phyloP scores from a whole-genome alignment of 495 filamentous ascomycete genomes.

The Xylaria cubensis region DNA sequence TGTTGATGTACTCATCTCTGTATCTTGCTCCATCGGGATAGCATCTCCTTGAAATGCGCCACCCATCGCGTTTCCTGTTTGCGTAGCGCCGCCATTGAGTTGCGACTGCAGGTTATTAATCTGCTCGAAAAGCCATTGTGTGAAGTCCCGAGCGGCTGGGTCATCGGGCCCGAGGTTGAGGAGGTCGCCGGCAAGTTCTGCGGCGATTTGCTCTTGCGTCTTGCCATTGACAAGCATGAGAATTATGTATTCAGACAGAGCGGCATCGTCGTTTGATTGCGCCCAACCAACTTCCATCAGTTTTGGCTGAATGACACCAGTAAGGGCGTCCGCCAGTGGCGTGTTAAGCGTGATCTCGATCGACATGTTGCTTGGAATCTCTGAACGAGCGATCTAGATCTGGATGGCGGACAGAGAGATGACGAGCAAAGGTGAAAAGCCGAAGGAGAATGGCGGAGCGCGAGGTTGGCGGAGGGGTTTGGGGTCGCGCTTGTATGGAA shows the following conservation, averaged over 20 bases:
- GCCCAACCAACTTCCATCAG: slow-evolving; percentile 95
- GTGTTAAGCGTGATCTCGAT: slow-evolving; percentile 74
- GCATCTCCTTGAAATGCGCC: slow-evolving; percentile 33
- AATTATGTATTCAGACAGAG: slow-evolving; percentile 93
- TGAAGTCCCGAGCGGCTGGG: slow-evolving; percentile 80
- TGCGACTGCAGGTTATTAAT: slow-evolving; percentile 71
- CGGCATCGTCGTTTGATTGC: slow-evolving; percentile 77
- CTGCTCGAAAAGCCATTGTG: slow-evolving; percentile 90
- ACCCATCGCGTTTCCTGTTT: slow-evolving; percentile 28
- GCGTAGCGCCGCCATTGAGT: slow-evolving; percentile 54
- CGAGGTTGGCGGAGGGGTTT: slow-evolving; percentile 14
- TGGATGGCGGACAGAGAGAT: neutral
- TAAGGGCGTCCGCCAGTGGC: slow-evolving; percentile 82
- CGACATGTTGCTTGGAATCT: slow-evolving; percentile 61
- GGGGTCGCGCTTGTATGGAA: slow-evolving; percentile 14
- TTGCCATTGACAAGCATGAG: slow-evolving; percentile 96
- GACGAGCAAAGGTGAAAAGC: neutral
- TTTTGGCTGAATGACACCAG: slow-evolving; percentile 84
- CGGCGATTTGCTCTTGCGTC: slow-evolving; percentile 84
- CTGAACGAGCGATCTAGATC: neutral
- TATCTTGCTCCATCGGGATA: slow-evolving; percentile 55
- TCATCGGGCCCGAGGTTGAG: slow-evolving; percentile 84
- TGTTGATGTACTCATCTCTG: slow-evolving; percentile 66
- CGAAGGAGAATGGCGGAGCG: neutral
- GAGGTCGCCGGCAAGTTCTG: slow-evolving; percentile 87